Base-by-base conservation (phyloP, 1,139 yeast species). In the Geotrichum macrosporum region DNA sequence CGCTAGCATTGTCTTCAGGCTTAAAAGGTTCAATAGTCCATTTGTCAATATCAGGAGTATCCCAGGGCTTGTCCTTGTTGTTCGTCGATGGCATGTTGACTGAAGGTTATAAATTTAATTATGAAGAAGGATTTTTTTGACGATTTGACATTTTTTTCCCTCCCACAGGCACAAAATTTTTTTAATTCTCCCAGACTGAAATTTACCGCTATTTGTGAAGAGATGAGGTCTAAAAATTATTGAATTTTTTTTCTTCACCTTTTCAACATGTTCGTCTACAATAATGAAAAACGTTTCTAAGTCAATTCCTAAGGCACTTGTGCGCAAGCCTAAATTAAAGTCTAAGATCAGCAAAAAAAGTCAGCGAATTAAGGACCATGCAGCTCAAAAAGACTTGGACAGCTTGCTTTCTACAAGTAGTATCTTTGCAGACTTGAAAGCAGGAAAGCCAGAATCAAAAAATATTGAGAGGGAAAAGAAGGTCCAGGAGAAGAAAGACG, bases 61-160 rank as follows among this genome's bases (percentile, higher is more conserved):
- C 97, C 97, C 98, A 89, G 47, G 97, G 97, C 67, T 92, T 92
- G 60, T 89, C 97, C 64, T 81, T 84, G 66, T 89, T 85, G 66
- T 89, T 92, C 48, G 94, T 84, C 3, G 96, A 87, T 29, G 84
- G 88, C 97, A 92, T 89, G 12, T 35, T 21, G 30, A 10, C 15
- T 21, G 30, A 21, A n/a, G n/a, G 19, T n/a, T 24, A 10, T 6
- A 24, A 8, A 24, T 24, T 6, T 24, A 24, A 24, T 24, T 18
- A 40, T 15, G 22, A 32, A 13, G 24, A 27, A 12, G 13, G 19
- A 29, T n/a, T 10, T n/a, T n/a, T n/a, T n/a, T n/a, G n/a, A n/a
- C n/a, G n/a, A n/a, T n/a, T 24, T 24, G 6, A 8, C 6, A 24
- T 24, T 24, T 8, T 24, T 24, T 24, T 10, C 6, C 6, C 9